These are phyloP conservation scores for Xylariaceae sp. DNA, from an alignment of 2,329 filamentous ascomycete genomes.

Conservation along the genomic window DNA sequence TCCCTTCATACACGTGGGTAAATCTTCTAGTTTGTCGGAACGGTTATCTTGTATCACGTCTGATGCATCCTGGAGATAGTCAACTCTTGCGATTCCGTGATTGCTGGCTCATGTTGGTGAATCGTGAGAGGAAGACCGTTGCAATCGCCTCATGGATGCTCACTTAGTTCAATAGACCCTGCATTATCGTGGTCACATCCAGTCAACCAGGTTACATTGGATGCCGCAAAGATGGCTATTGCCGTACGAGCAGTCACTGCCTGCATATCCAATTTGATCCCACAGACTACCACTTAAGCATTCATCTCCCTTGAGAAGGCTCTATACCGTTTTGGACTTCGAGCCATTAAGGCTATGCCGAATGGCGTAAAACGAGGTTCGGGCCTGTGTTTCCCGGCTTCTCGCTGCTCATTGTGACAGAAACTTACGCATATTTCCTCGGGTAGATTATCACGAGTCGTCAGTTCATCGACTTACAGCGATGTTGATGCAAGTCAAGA, in stretches of 20 bases:
- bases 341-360: conserved; percentile 20
- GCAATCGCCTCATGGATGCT: conserved; percentile 9
- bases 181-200: conserved; percentile 18
- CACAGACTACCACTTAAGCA: conserved; percentile 18
- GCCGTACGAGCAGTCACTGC: not conserved
- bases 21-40: conserved; percentile 16
- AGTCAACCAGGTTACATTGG: conserved; percentile 21
- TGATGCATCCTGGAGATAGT: conserved; percentile 19
- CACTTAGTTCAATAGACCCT: conserved; percentile 16
- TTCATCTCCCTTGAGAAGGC: conserved; percentile 24
- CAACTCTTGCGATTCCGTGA: not conserved
- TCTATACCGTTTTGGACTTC: conserved; percentile 20
- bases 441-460: no score
- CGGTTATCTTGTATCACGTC: conserved; percentile 16
- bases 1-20: conserved; percentile 24
- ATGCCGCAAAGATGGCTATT: conserved; percentile 5
- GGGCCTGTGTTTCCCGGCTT: no score
- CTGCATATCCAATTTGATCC: not conserved
- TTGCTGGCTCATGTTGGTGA: conserved; percentile 10
- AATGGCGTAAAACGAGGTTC: conserved; percentile 1
- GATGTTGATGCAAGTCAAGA: conserved; percentile 1
- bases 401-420: not conserved
- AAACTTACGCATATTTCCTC: not conserved
- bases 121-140: conserved; percentile 3
- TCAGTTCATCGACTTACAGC: not conserved